Percentiles rank a stretch among this genome's conserved stretches.
phyloP scores from a whole-genome alignment of 2,329 filamentous ascomycete species.

The Macrophomina tecta region DNA sequence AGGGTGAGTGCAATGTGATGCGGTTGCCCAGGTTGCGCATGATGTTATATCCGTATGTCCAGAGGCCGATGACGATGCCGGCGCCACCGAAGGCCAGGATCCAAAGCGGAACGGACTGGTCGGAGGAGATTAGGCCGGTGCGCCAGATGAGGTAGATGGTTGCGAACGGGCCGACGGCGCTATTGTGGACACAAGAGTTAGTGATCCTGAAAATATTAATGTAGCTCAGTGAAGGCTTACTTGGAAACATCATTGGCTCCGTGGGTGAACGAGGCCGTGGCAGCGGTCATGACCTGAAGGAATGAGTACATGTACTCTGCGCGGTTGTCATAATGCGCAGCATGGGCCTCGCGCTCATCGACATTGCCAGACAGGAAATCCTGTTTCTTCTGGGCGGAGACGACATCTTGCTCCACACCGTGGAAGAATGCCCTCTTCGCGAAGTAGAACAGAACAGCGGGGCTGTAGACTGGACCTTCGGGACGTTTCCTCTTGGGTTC shows the following conservation, averaged over 20 bases:
- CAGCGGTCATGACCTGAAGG: constrained; percentile 57
- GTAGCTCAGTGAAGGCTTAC: constrained; percentile 53
- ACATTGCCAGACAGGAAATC: constrained; percentile 60
- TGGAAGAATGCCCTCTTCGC: constrained; percentile 56
- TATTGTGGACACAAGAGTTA: neutral
- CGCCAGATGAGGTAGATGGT: constrained; percentile 68
- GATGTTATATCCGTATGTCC: constrained; percentile 70
- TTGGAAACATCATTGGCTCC: constrained; percentile 67
- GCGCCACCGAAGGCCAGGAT: constrained; percentile 62
- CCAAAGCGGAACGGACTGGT: constrained; percentile 64
- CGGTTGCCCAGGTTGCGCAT: constrained; percentile 69
- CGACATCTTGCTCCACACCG: constrained; percentile 58
- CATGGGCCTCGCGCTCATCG: constrained; percentile 62
- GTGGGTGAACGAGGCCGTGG: constrained; percentile 75
- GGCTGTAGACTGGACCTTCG: constrained; percentile 52
- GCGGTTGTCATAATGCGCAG: constrained; percentile 67
- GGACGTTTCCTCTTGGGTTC: constrained; percentile 34
- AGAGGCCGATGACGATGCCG: constrained; percentile 62
- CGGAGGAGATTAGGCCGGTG: constrained; percentile 52
- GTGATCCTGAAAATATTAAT: neutral
- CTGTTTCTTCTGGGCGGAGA: constrained; percentile 49
- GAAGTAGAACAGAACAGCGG: constrained; percentile 53
- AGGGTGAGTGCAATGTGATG: constrained; percentile 67
- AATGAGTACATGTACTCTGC: constrained; percentile 69
- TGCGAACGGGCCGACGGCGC: constrained; percentile 65